Base-by-base conservation (phyloP, 2,329 filamentous ascomycete genomes). In the Aspergillus sp. region DNA sequence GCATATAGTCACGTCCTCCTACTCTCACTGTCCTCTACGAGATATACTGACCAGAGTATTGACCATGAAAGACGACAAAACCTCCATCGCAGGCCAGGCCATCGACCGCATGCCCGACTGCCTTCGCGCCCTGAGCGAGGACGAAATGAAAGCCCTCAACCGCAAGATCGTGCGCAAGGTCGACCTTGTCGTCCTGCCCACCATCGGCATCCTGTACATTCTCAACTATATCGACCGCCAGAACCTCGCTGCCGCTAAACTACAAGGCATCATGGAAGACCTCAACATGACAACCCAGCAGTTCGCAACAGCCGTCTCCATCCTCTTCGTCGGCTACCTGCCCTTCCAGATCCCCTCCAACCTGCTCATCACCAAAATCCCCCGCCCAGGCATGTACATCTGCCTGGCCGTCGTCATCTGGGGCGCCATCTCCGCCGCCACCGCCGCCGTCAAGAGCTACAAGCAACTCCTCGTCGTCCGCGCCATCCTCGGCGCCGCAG, bases 401-500 rank as follows among this genome's bases (percentile, higher is more conserved):
- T 81, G 80, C 0, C 68, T 64, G 17, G 79, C 80, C 24, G 86
- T 87, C 80, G 64, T 83, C 24, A 64, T 86, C 19, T 88, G 85
- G 85, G 85, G 85, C 24, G 66, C 84, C 22, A 79, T 87, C 41
- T 86, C 83, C 1, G 86, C 82, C 0, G 72, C 83, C 2, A 85
- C 80, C 0, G 84, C 84, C 13, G 74, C 77, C 20, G 81, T 79
- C 0, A 70, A 79, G 12, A 81, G 75, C 65, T 87, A 85, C 59
- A 74, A 74, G 4, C 80, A 80, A 61, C 79, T 87, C 74, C 78
- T 87, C 2, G 69, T 76, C 9, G 75, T 75, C 34, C 82, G 85
- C 5, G 86, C 87, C 69, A 81, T 86, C 64, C 72, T 88, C 0
- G 85, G 85, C 3, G 85, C 86, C 59, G 74, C 86, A 50, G 85